These are phyloP conservation scores for Malassezia caprae DNA, from an alignment of 1,284 basidiomycete genomes.

Conservation along the genomic window DNA sequence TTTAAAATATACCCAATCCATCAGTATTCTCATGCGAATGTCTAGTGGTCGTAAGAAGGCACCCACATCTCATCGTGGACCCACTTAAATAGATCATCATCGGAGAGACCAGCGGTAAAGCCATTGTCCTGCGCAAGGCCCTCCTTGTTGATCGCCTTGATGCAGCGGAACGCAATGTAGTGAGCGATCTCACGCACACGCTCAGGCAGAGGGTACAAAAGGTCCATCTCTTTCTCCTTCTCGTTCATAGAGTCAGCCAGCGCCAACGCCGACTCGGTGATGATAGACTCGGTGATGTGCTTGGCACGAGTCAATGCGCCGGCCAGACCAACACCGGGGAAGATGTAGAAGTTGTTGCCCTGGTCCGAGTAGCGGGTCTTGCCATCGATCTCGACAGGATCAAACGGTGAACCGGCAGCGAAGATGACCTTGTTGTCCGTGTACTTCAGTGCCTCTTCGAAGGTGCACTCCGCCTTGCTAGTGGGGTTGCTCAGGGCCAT, in stretches of 20 bases:
- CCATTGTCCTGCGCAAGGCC: conserved; percentile 33
- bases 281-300: conserved; percentile 65
- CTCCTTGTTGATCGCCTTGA: conserved; percentile 40
- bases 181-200: conserved; percentile 39
- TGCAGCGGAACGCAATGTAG: conserved; percentile 35
- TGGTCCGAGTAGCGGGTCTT: conserved; percentile 67
- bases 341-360: conserved; percentile 65
- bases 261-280: conserved; percentile 57
- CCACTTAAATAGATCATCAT: conserved; percentile 36
- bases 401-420: conserved; percentile 83
- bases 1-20: no score
- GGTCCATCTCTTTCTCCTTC: conserved; percentile 56
- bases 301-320: conserved; percentile 58
- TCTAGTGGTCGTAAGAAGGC: conserved; percentile 27
- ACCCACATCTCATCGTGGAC: conserved; percentile 42
- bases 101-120: conserved; percentile 33
- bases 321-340: conserved; percentile 39
- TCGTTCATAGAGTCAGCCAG: conserved; percentile 65
- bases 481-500: conserved; percentile 95
- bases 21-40: not conserved
- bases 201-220: conserved; percentile 39
- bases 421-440: conserved; percentile 61
- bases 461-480: conserved; percentile 62
- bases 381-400: conserved; percentile 58
- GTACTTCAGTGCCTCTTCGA: conserved; percentile 70